phyloP scores from a whole-genome alignment of 805 yeast species.

The Hanseniaspora meyeri region DNA sequence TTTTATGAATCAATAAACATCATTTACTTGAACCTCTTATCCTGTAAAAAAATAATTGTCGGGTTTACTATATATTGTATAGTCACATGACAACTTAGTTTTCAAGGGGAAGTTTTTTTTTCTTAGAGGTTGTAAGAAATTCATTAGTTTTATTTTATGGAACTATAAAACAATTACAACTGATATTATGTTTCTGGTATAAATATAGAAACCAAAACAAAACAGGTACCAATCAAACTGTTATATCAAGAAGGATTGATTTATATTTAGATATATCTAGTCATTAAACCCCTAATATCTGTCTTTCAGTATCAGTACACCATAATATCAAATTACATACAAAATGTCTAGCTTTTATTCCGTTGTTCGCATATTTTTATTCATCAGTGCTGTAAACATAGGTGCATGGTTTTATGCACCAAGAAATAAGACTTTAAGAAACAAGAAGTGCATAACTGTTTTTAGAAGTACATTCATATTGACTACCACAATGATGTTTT shows the following conservation, averaged over 20 bases:
- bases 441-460: slow-evolving; percentile 43
- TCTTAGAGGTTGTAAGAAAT: not conserved
- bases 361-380: slow-evolving; percentile 51
- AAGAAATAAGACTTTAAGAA: slow-evolving; percentile 31
- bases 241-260: no score
- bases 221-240: no score
- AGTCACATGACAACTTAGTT: no score
- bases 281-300: not conserved
- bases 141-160: no score
- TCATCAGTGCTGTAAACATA: slow-evolving; percentile 47
- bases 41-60: no score
- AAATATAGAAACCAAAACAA: not conserved
- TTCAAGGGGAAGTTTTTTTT: no score
- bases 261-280: no score
- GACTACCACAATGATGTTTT: slow-evolving; percentile 61
- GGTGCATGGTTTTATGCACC: slow-evolving; percentile 80
- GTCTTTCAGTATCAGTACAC: not conserved
- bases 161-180: no score
- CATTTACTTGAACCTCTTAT: no score
- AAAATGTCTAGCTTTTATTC: slow-evolving; percentile 37
- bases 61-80: no score
- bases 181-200: no score
- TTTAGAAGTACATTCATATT: slow-evolving; percentile 64
- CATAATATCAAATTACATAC: not conserved
- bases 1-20: no score